Percentiles rank a stretch among this genome's conserved stretches.
Conservation (phyloP, 805 yeast genomes). For the Myxozyma mucilagina region DNA sequence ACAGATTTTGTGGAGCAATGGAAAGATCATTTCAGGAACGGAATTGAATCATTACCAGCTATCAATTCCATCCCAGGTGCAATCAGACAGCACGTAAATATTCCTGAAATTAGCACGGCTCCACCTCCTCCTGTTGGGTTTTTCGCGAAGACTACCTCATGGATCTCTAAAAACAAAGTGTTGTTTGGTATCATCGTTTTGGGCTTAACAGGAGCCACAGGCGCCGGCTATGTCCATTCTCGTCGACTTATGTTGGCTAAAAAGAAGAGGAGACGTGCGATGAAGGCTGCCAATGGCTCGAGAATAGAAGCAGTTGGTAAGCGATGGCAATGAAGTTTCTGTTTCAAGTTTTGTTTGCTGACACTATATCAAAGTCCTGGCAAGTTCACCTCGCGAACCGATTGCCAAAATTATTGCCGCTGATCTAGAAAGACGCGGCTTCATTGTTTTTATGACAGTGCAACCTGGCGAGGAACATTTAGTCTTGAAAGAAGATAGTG, state of each 20-base stretch:
- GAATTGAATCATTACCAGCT: slow-evolving; percentile 13
- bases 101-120: slow-evolving; percentile 4
- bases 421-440: slow-evolving; percentile 77
- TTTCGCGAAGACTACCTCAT: background rate
- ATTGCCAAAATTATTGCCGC: slow-evolving; percentile 66
- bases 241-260: slow-evolving; percentile 8
- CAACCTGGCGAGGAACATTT: slow-evolving; percentile 58
- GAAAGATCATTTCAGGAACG: slow-evolving; percentile 17
- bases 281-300: slow-evolving; percentile 63
- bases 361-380: slow-evolving; percentile 44
- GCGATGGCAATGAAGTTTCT: background rate
- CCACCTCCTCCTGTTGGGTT: slow-evolving; percentile 4
- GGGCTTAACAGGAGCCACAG: slow-evolving; percentile 24
- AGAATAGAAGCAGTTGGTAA: slow-evolving; percentile 64
- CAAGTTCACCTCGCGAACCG: slow-evolving; percentile 78
- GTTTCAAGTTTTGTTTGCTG: background rate
- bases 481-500: slow-evolving; percentile 53
- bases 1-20: slow-evolving; percentile 19
- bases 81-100: background rate
- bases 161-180: slow-evolving; percentile 27
- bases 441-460: slow-evolving; percentile 76
- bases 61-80: slow-evolving; percentile 8
- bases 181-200: slow-evolving; percentile 17
- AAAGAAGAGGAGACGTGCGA: slow-evolving; percentile 52
- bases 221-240: slow-evolving; percentile 10